Conservation (phyloP, 805 yeast genomes). For the Pachysolen tannophilus region DNA sequence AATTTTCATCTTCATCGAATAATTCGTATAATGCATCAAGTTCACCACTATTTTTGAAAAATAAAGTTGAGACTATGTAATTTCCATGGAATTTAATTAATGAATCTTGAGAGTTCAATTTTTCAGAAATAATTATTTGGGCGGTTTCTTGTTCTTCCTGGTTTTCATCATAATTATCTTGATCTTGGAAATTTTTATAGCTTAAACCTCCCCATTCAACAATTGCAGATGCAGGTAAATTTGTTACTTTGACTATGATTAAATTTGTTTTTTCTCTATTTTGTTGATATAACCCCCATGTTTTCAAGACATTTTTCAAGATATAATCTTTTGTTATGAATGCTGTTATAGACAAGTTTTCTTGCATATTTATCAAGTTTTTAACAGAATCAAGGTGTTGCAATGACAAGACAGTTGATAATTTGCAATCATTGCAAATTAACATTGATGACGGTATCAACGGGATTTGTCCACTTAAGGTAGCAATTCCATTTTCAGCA, state of each 20-base stretch:
- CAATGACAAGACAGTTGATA: slow-evolving; percentile 48
- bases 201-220: slow-evolving; percentile 74
- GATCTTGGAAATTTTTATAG: slow-evolving; percentile 31
- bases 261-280: slow-evolving; percentile 23
- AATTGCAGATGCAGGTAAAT: slow-evolving; percentile 54
- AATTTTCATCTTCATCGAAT: neutral
- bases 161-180: slow-evolving; percentile 35
- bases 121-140: neutral
- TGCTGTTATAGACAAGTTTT: slow-evolving; percentile 44
- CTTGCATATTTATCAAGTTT: slow-evolving; percentile 37
- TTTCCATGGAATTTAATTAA: neutral
- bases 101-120: neutral
- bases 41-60: neutral
- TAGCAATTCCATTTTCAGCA: slow-evolving; percentile 38
- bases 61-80: neutral
- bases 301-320: slow-evolving; percentile 23
- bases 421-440: slow-evolving; percentile 22
- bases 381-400: slow-evolving; percentile 70
- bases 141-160: slow-evolving; percentile 16
- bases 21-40: no score
- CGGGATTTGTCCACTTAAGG: slow-evolving; percentile 88
- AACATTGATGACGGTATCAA: slow-evolving; percentile 67
- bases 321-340: slow-evolving; percentile 33
- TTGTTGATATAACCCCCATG: slow-evolving; percentile 39
- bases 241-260: slow-evolving; percentile 45